phyloP scores from a whole-genome alignment of 495 filamentous ascomycete genomes.

The Parachaetomium inaequale region DNA sequence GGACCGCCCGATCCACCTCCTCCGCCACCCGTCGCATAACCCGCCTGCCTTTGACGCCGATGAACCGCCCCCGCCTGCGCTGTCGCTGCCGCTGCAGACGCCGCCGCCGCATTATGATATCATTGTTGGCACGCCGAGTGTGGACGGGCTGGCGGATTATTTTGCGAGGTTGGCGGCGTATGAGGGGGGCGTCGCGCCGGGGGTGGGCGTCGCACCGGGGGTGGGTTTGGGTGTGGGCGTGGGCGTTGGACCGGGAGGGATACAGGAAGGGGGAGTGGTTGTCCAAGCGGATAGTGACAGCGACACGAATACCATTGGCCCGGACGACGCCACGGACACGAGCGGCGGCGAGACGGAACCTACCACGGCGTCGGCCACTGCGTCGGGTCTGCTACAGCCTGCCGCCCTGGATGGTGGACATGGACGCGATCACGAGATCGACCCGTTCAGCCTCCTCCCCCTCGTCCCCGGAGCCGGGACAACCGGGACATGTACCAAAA shows the following conservation, averaged over 20 bases:
- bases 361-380: not conserved
- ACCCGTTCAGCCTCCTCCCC: constrained; percentile 17
- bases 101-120: constrained; percentile 85
- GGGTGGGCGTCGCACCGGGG: too few species aligned
- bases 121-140: constrained; percentile 74
- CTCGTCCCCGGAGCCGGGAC: not conserved
- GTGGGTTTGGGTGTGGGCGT: too few species aligned
- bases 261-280: not conserved
- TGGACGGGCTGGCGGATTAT: constrained; percentile 86
- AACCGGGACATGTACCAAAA: too few species aligned
- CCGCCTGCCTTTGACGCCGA: constrained; percentile 90
- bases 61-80: constrained; percentile 71
- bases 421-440: not conserved
- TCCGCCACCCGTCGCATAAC: constrained; percentile 84
- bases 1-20: constrained; percentile 75
- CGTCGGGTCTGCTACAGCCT: too few species aligned
- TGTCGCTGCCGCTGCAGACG: constrained; percentile 59
- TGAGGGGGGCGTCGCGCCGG: too few species aligned
- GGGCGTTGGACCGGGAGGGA: too few species aligned
- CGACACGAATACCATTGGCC: constrained; percentile 12
- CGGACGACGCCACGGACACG: not conserved
- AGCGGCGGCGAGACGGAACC: not conserved
- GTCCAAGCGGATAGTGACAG: constrained; percentile 1
- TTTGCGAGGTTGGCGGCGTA: constrained; percentile 59
- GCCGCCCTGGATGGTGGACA: not conserved